Percentiles rank a stretch among this genome's conserved stretches.
Evolutionary conservation across 495 filamentous ascomycete genomes (phyloP).

Genomic region (Aspergillus nanangensis): DNA sequence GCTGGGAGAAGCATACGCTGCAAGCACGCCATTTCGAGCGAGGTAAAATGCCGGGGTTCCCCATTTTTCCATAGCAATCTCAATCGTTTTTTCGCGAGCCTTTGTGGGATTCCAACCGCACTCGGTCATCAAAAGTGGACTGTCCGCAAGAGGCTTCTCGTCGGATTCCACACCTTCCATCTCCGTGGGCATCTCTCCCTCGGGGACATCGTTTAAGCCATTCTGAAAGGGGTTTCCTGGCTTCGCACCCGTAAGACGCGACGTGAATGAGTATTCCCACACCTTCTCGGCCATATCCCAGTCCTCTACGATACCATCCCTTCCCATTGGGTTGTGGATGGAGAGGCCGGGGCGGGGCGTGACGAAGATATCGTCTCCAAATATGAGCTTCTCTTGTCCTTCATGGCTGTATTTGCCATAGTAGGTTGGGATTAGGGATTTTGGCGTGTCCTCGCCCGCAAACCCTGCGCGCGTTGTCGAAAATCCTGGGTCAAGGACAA

Average conservation of each 20-base stretch:
- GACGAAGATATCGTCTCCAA: conserved; percentile 83
- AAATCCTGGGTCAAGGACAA: conserved; percentile 93
- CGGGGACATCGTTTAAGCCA: conserved; percentile 64
- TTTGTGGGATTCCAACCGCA: conserved; percentile 87
- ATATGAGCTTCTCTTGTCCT: conserved; percentile 58
- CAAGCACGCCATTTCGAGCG: conserved; percentile 61
- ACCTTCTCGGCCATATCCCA: conserved; percentile 88
- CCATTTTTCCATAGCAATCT: conserved; percentile 94
- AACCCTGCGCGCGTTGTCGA: conserved; percentile 89
- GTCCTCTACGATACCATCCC: conserved; percentile 89
- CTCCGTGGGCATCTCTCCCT: conserved; percentile 57
- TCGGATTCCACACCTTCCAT: conserved; percentile 63
- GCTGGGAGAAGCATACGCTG: conserved; percentile 45
- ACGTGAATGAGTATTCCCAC: conserved; percentile 86
- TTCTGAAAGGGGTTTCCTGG: conserved; percentile 62
- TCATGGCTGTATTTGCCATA: conserved; percentile 63
- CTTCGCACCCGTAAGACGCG: conserved; percentile 64
- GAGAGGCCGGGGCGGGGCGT: conserved; percentile 70
- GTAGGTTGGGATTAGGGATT: conserved; percentile 83
- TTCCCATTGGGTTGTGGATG: conserved; percentile 82
- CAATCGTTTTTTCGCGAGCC: conserved; percentile 84
- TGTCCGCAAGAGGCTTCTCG: conserved; percentile 81
- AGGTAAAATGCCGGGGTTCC: conserved; percentile 91
- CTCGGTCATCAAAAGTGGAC: conserved; percentile 90
- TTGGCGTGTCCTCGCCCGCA: conserved; percentile 94